Conservation (phyloP, 768 basidiomycete species). For the Mrakia frigida region DNA sequence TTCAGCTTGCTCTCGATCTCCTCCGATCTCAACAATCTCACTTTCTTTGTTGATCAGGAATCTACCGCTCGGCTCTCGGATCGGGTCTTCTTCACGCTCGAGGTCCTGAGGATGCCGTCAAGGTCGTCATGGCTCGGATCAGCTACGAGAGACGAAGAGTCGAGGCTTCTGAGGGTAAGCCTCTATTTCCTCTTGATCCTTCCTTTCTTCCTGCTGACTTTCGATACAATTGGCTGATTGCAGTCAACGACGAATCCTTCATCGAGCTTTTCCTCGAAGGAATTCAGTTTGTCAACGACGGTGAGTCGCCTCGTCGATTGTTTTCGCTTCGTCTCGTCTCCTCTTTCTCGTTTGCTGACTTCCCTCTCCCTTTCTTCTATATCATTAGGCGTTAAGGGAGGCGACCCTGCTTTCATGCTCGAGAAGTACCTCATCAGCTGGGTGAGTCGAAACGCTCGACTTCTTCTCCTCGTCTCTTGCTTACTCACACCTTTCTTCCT, state of each 20-base stretch:
- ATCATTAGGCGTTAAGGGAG: slow-evolving; percentile 43
- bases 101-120: slow-evolving; percentile 59
- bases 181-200: not conserved
- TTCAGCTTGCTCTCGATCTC: not conserved
- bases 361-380: not conserved
- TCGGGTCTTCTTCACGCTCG: slow-evolving; percentile 50
- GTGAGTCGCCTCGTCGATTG: slow-evolving; percentile 44
- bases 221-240: too few species aligned
- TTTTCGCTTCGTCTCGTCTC: not conserved
- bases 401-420: slow-evolving; percentile 70
- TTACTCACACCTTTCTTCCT: not conserved
- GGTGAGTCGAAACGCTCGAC: slow-evolving; percentile 50
- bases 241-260: slow-evolving; percentile 18
- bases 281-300: slow-evolving; percentile 57
- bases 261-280: slow-evolving; percentile 44
- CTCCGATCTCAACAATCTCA: not conserved
- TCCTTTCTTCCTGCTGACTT: not conserved
- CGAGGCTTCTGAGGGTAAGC: slow-evolving; percentile 50
- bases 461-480: not conserved
- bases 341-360: not conserved
- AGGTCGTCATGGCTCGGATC: slow-evolving; percentile 60
- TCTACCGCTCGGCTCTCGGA: slow-evolving; percentile 56
- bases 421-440: slow-evolving; percentile 76
- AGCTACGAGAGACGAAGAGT: slow-evolving; percentile 59
- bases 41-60: slow-evolving; percentile 46